These are phyloP conservation scores for Globisporangium spiculum DNA, from an alignment of 352 stramenopile species.

Conservation along the genomic window DNA sequence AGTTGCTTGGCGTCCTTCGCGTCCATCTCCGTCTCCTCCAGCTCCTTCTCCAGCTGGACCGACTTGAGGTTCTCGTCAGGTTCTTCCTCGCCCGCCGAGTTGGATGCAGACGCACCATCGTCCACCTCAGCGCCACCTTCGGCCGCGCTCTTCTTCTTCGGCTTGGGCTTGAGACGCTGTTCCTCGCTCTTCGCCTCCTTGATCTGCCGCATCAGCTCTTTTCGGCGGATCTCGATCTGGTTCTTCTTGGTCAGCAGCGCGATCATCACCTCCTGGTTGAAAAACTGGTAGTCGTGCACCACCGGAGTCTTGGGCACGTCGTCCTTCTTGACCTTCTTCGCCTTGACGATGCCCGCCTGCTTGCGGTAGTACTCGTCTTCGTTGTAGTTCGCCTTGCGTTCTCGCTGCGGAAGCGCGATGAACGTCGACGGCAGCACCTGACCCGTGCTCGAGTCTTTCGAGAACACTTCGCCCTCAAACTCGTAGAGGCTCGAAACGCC, in stretches of 20 bases:
- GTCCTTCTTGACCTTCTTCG: slow-evolving; percentile 88
- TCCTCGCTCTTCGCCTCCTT: slow-evolving; percentile 85
- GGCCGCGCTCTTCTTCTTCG: slow-evolving; percentile 47
- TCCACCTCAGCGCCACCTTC: slow-evolving; percentile 49
- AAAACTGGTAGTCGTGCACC: slow-evolving; percentile 96
- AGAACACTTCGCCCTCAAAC: slow-evolving; percentile 88
- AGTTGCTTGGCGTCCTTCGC: slow-evolving; percentile 62
- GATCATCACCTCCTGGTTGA: slow-evolving; percentile 89
- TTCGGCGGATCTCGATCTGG: slow-evolving; percentile 87
- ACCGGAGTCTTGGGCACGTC: slow-evolving; percentile 86
- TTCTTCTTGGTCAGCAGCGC: slow-evolving; percentile 84
- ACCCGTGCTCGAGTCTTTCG: slow-evolving; percentile 82
- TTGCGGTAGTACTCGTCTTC: slow-evolving; percentile 97
- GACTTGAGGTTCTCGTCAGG: slow-evolving; percentile 53
- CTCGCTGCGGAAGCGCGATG: slow-evolving; percentile 79
- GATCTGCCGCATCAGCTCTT: slow-evolving; percentile 78
- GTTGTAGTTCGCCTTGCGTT: slow-evolving; percentile 94
- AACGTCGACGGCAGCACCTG: slow-evolving; percentile 88
- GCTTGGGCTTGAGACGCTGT: slow-evolving; percentile 70
- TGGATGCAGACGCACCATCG: slow-evolving; percentile 36
- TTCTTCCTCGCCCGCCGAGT: slow-evolving; percentile 59
- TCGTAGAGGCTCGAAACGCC: slow-evolving; percentile 83
- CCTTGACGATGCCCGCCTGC: slow-evolving; percentile 73
- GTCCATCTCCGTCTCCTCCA: slow-evolving; percentile 77
- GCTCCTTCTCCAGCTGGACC: slow-evolving; percentile 71